A percentile compares a stretch with the other conserved stretches of the same genome.
Conservation (phyloP, 768 basidiomycete species). For the Lactarius tabidus region DNA sequence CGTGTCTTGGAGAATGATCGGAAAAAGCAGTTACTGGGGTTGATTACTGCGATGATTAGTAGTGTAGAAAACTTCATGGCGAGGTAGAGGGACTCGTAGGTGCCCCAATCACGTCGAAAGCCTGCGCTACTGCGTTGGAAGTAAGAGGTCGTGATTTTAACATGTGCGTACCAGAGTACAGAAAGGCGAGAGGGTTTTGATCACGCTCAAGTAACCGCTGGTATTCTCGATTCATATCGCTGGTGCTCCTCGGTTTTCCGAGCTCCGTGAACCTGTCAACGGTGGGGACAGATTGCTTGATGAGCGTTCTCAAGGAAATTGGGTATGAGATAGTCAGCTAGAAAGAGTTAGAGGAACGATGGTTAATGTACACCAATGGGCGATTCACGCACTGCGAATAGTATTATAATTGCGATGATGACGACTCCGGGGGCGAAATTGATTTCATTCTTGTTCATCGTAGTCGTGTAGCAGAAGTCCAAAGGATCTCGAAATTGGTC, state of each 20-base stretch:
- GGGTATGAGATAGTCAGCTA: constrained; percentile 73
- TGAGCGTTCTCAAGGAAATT: constrained; percentile 52
- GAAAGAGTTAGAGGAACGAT: not conserved
- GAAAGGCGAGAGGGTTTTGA: constrained; percentile 61
- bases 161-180: constrained; percentile 58
- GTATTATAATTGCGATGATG: constrained; percentile 49
- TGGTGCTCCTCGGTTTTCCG: constrained; percentile 52
- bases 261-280: constrained; percentile 68
- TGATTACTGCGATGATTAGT: constrained; percentile 59
- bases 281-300: constrained; percentile 53
- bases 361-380: not conserved
- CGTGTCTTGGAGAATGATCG: constrained; percentile 46
- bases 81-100: constrained; percentile 62
- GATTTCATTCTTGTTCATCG: constrained; percentile 63
- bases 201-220: constrained; percentile 61
- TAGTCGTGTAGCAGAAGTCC: constrained; percentile 79
- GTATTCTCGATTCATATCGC: constrained; percentile 67
- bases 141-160: not conserved
- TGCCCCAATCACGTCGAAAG: constrained; percentile 66
- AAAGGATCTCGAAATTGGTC: constrained; percentile 55
- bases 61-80: constrained; percentile 67
- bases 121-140: constrained; percentile 37
- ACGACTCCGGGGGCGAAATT: constrained; percentile 66
- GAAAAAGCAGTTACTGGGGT: constrained; percentile 71
- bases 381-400: constrained; percentile 44